Conservation (phyloP, 2,329 filamentous ascomycete genomes). For the Aspergillus brasiliensis region DNA sequence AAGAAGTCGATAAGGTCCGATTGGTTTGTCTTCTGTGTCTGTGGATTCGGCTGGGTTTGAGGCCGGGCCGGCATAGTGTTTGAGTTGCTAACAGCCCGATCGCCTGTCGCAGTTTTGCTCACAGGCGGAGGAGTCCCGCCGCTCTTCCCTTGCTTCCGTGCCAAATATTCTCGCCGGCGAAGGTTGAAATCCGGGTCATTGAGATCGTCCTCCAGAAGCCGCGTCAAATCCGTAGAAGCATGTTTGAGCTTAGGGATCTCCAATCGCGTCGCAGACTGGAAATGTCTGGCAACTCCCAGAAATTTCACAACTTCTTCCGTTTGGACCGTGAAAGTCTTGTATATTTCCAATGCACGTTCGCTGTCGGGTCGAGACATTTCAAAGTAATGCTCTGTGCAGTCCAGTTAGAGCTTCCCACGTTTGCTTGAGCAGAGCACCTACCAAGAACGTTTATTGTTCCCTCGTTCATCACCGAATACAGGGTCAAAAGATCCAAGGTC, state of each 20-base stretch:
- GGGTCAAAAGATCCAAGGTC: slow-evolving; percentile 81
- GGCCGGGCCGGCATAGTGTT: slow-evolving; percentile 26
- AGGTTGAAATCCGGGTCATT: slow-evolving; percentile 94
- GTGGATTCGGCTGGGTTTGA: slow-evolving; percentile 32
- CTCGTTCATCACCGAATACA: slow-evolving; percentile 96
- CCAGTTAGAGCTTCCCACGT: slow-evolving; percentile 14
- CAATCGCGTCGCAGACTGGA: slow-evolving; percentile 86
- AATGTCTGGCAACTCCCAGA: slow-evolving; percentile 80
- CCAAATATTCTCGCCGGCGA: slow-evolving; percentile 87
- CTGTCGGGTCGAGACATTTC: slow-evolving; percentile 96
- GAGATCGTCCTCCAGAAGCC: slow-evolving; percentile 90
- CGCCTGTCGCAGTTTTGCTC: slow-evolving; percentile 18
- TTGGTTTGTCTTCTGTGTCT: slow-evolving; percentile 58
- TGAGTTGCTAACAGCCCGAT: slow-evolving; percentile 31
- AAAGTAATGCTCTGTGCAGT: slow-evolving; percentile 80
- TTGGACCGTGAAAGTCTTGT: slow-evolving; percentile 86
- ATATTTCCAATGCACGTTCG: slow-evolving; percentile 86
- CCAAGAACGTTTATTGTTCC: slow-evolving; percentile 95
- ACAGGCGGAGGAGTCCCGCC: slow-evolving; percentile 39
- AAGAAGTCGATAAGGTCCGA: slow-evolving; percentile 80
- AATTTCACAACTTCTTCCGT: slow-evolving; percentile 93
- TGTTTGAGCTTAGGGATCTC: slow-evolving; percentile 98
- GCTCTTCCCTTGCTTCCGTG: slow-evolving; percentile 76
- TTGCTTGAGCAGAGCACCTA: slow-evolving; percentile 46
- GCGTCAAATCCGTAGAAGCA: slow-evolving; percentile 86